Base-by-base conservation (phyloP, 2,329 filamentous ascomycete genomes). In the Dichotomopilus funicola region DNA sequence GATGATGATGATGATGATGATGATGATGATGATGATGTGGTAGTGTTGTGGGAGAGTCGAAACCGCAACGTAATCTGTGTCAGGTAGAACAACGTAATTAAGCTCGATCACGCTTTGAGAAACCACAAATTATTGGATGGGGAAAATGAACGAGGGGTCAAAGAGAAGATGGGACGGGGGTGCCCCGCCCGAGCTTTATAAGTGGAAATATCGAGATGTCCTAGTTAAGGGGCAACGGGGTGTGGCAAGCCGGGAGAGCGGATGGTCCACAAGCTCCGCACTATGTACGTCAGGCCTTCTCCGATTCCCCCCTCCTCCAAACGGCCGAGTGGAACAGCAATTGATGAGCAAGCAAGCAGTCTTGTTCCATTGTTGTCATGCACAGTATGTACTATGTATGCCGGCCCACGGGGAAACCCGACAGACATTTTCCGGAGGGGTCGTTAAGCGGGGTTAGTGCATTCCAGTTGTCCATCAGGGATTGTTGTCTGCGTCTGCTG, bases 301-400 rank as follows among this genome's bases (percentile, higher is more conserved):
- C 35, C 35, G 34, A 5, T 47, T 6, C n/a, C 42, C 38, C 49
- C 43, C 38, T 31, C 36, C 42, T 43, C 5, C 42, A 13, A 33
- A 53, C 54, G 54, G 50, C 35, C 54, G 49, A 56, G 54, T 56
- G 54, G 46, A 56, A 53, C 54, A 19, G 35, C 19, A 12, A 5
- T 19, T 43, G 4, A 8, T 19, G 38, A 12, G 10, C 27, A 13
- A 33, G 35, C n/a, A 49, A 56, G 54, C 54, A 44, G 54, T 49
- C 49, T 56, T 11, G 33, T 12, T 27, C 19, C 19, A 27, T 27
- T 27, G 19, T 27, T 27, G 19, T 27, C 19, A 27, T 3, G 19
- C 19, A 27, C 19, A 27, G 19, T 27, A 27, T 27, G 19, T 27
- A 27, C 19, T 27, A 27, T 27, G 19, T 27, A 27, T 27, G 19